A percentile compares a stretch with the other conserved stretches of the same genome.
These are phyloP conservation scores for Sicyos baderoa DNA, from an alignment of 306 rosid species.

Conservation along the genomic window DNA sequence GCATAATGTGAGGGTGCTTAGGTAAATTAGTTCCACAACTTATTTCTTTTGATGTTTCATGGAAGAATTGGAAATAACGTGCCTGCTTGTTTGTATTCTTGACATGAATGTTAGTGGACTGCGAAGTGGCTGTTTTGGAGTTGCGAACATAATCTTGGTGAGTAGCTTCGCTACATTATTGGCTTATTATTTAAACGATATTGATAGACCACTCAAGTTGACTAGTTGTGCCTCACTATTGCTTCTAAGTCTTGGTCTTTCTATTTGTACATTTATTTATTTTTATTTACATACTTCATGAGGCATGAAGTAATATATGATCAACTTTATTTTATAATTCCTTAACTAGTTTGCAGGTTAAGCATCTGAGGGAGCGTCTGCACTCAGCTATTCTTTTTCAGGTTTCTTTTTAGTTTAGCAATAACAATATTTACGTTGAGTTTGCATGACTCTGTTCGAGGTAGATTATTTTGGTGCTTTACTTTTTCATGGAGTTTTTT, in stretches of 20 bases:
- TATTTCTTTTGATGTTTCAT: background rate
- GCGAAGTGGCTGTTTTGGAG: slow-evolving; percentile 62
- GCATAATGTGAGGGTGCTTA: background rate
- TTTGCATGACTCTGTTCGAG: background rate
- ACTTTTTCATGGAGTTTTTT: background rate
- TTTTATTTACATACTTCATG: background rate
- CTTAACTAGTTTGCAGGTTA: slow-evolving; percentile 45
- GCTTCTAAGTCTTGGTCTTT: slow-evolving; percentile 8
- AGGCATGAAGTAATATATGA: background rate
- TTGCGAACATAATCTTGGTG: slow-evolving; percentile 58
- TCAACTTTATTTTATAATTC: slow-evolving; percentile 22
- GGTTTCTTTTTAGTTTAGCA: slow-evolving; percentile 34
- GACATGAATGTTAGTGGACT: slow-evolving; percentile 55
- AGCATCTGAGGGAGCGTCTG: slow-evolving; percentile 46
- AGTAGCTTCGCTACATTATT: slow-evolving; percentile 26
- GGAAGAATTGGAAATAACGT: background rate
- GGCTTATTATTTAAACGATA: background rate
- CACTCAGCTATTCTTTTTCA: slow-evolving; percentile 50
- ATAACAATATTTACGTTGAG: slow-evolving; percentile 1
- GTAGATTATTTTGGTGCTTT: background rate
- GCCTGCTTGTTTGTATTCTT: slow-evolving; percentile 26
- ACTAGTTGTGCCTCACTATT: background rate
- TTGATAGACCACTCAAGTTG: background rate
- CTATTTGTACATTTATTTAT: too few species aligned
- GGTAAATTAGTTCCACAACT: too few species aligned